Percentiles rank a stretch among this genome's conserved stretches.
Evolutionary conservation across 1,284 basidiomycete genomes (phyloP).

Genomic region (Mycena sp.): DNA sequence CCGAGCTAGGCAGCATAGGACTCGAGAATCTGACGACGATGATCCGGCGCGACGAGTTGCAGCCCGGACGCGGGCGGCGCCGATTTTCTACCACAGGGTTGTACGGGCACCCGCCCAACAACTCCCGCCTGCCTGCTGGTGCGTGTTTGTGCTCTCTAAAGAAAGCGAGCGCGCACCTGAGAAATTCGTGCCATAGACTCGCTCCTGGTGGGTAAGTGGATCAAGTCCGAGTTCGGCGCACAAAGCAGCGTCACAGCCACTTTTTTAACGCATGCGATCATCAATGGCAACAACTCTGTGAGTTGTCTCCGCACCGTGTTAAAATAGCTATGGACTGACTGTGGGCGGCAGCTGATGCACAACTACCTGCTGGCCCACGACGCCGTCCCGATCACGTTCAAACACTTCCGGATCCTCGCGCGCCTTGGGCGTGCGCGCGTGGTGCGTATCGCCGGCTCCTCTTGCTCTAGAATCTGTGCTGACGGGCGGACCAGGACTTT

Average conservation of each 20-base stretch:
- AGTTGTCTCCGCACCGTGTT: conserved; percentile 32
- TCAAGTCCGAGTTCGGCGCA: conserved; percentile 61
- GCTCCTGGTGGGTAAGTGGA: conserved; percentile 65
- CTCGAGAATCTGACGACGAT: conserved; percentile 73
- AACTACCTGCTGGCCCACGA: conserved; percentile 49
- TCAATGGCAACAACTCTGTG: conserved; percentile 68
- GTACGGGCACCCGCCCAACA: conserved; percentile 54
- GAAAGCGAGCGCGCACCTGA: not conserved
- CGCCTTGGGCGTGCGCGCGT: conserved; percentile 61
- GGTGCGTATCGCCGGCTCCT: conserved; percentile 48
- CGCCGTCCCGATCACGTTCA: conserved; percentile 72
- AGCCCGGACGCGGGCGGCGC: conserved; percentile 59
- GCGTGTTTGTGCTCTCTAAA: conserved; percentile 23
- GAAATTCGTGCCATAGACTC: conserved; percentile 52
- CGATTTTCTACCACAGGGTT: conserved; percentile 54
- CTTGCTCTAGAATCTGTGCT: not conserved
- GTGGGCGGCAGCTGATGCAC: conserved; percentile 33
- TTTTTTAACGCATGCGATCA: conserved; percentile 74
- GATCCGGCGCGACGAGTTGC: conserved; percentile 76
- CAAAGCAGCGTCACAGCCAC: conserved; percentile 67
- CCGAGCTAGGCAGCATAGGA: conserved; percentile 67
- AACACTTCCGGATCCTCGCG: conserved; percentile 76
- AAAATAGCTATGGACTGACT: conserved; percentile 42
- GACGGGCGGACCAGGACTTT: conserved; percentile 49
- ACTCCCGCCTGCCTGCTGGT: conserved; percentile 64